Evolutionary conservation across 2,329 filamentous ascomycete species (phyloP), one percentile per base, ranked within the genome.

Genomic region (Sarocladium oryzae): DNA sequence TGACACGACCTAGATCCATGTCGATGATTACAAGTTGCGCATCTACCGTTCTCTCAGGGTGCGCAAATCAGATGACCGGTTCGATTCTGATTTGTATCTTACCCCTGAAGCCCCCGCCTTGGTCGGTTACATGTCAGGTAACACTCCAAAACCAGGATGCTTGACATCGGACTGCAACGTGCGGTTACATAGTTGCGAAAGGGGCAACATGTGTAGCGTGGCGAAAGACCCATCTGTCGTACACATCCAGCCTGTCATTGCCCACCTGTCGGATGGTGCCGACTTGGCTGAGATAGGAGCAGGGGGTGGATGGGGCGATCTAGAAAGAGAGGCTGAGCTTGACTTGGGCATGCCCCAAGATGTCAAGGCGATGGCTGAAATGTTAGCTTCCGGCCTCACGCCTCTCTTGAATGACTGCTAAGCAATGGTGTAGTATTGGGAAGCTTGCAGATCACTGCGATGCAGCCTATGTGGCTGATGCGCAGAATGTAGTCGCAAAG

Each of bases 151-250:
- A 28, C 66, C 75, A 0, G 90, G 90, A 2, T 93, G 86, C 60
- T 69, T 96, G 23, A 95, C 88, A 0, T 70, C 71, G 0, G 72
- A 85, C 21, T 65, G 77, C 21, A 69, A 72, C 18, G 82, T 81
- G 1, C 81, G 86, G 2, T 73, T 97, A 6, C 92, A 97, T 65
- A 95, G 89, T 60, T 96, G 92, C 58, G 90, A 95, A 60, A 85
- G 81, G 55, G 87, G 84, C 0, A 80, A 78, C 53, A 74, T 76
- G 20, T 89, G 86, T 57, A 60, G 69, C 0, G 69, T 75, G 0
- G 72, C 70, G 45, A 63, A 61, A 57, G 73, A 63, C 6, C 63
- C 68, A 1, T 73, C 77, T 0, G 77, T 87, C 0, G 85, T 96
- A 6, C 84, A 79, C 61, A 92, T 96, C 50, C 81, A 81, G 6